These are phyloP conservation scores for Blastobotrys proliferans DNA, from an alignment of 1,139 yeast species.

Conservation along the genomic window DNA sequence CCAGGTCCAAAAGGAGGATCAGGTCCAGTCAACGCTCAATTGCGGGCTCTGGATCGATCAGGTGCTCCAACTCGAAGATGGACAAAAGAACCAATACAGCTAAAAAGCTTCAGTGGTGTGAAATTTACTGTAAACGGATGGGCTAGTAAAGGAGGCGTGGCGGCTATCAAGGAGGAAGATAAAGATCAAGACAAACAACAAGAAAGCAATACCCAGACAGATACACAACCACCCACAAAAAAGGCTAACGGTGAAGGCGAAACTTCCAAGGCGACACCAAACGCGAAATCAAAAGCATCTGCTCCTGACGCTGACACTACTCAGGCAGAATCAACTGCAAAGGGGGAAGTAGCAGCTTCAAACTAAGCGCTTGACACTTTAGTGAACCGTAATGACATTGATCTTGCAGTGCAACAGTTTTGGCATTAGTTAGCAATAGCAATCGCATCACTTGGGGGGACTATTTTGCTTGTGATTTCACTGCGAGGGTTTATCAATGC, in stretches of 20 bases:
- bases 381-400: too few species aligned
- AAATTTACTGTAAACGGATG: slow-evolving; percentile 46
- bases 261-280: background rate
- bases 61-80: slow-evolving; percentile 51
- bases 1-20: slow-evolving; percentile 17
- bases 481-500: too few species aligned
- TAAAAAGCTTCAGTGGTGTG: slow-evolving; percentile 61
- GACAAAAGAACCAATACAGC: slow-evolving; percentile 44
- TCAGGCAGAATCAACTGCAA: background rate
- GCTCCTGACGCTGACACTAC: background rate
- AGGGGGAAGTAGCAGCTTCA: too few species aligned
- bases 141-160: slow-evolving; percentile 18
- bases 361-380: too few species aligned
- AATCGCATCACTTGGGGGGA: too few species aligned
- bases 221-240: background rate
- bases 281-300: background rate
- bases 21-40: slow-evolving; percentile 26
- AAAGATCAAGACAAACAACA: slow-evolving; percentile 4
- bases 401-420: too few species aligned
- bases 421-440: too few species aligned
- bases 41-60: slow-evolving; percentile 43
- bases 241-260: slow-evolving; percentile 1
- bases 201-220: background rate
- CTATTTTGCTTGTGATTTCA: too few species aligned
- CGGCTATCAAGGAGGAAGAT: slow-evolving; percentile 6